Percentiles rank a stretch among this genome's conserved stretches.
Conservation (phyloP, 1,284 basidiomycete species). For the Sporisorium graminicola region DNA sequence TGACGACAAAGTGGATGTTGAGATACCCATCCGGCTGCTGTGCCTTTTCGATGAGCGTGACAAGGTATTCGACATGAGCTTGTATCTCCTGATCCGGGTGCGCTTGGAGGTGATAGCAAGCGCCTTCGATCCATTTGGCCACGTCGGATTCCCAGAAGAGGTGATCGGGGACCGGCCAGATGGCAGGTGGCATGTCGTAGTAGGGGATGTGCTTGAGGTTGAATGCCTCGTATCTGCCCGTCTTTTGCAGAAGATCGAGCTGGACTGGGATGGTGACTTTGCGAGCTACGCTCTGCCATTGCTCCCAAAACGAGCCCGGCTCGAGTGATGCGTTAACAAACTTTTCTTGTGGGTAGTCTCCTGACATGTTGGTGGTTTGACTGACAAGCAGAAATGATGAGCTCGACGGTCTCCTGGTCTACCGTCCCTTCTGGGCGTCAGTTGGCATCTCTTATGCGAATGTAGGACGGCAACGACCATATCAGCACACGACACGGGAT, state of each 20-base stretch:
- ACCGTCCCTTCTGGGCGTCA: too few species aligned
- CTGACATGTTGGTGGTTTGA: too few species aligned
- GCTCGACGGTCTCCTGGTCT: too few species aligned
- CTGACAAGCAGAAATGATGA: too few species aligned
- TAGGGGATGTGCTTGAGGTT: constrained; percentile 29
- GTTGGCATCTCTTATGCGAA: too few species aligned
- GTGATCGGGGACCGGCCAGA: constrained; percentile 37
- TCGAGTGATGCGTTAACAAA: constrained; percentile 14
- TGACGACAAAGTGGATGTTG: constrained; percentile 42
- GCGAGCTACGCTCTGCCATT: constrained; percentile 22
- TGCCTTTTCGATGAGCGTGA: constrained; percentile 24
- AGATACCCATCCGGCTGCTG: constrained; percentile 39
- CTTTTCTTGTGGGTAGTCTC: constrained; percentile 28
- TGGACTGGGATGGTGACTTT: constrained; percentile 30
- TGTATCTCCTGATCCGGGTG: constrained; percentile 15
- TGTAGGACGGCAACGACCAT: too few species aligned
- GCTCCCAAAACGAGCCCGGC: constrained; percentile 25
- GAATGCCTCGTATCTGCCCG: constrained; percentile 36
- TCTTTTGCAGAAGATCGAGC: constrained; percentile 27
- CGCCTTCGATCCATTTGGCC: constrained; percentile 34
- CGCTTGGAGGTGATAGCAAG: constrained; percentile 22
- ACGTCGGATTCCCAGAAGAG: constrained; percentile 44
- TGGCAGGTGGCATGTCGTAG: constrained; percentile 11
- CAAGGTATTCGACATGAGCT: constrained; percentile 23
- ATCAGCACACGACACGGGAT: too few species aligned